Percentiles rank a stretch among this genome's conserved stretches.
These are phyloP conservation scores for Hypseocharis bilobata DNA, from an alignment of 441 rosid genomes.

Conservation along the genomic window DNA sequence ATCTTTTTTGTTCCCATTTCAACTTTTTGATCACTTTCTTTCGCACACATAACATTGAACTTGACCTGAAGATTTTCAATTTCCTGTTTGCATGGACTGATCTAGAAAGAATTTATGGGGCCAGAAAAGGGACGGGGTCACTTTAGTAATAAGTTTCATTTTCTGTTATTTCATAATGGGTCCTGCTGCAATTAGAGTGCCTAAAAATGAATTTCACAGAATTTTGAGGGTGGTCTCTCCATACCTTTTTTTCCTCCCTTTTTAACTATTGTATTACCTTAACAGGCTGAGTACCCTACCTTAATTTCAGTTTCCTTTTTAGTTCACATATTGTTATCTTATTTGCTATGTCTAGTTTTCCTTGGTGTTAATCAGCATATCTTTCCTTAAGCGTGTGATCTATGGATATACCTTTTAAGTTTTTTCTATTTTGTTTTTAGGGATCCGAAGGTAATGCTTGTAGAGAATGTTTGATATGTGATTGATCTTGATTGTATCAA, in stretches of 20 bases:
- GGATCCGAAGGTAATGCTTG: not conserved
- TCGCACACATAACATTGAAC: not conserved
- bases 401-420: too few species aligned
- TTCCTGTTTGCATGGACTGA: not conserved
- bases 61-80: not conserved
- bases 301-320: not conserved
- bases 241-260: not conserved
- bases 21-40: not conserved
- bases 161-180: not conserved
- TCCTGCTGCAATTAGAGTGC: not conserved
- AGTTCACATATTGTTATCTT: too few species aligned
- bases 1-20: not conserved
- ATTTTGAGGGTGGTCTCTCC: not conserved
- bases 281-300: not conserved
- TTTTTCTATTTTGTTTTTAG: too few species aligned
- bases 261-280: not conserved
- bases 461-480: constrained; percentile 2
- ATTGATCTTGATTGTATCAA: not conserved
- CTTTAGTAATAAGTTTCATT: not conserved
- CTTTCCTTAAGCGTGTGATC: too few species aligned
- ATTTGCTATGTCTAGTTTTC: too few species aligned
- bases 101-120: not conserved
- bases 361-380: too few species aligned
- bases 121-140: not conserved
- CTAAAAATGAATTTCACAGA: not conserved